Conservation (phyloP, 78 protist genomes). For the Polysphondylium violaceum region DNA sequence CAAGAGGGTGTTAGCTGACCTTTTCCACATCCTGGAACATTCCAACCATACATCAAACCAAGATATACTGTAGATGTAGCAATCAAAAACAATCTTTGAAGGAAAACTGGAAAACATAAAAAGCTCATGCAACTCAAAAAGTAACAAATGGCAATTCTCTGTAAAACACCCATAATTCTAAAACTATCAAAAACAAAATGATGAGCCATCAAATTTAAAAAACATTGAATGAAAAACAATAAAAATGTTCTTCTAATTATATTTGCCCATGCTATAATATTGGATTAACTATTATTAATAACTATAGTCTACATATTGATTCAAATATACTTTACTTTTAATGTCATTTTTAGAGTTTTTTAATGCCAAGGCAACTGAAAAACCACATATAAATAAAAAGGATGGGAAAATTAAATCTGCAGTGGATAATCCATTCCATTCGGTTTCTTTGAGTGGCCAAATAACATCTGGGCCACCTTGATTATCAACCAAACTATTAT, state of each 20-base stretch:
- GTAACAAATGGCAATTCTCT: slow-evolving; percentile 73
- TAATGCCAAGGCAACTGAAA: slow-evolving; percentile 60
- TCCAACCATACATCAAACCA: slow-evolving; percentile 37
- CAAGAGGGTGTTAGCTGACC: slow-evolving; percentile 27
- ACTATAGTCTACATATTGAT: too few species aligned
- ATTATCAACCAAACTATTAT: slow-evolving; percentile 57
- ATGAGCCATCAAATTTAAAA: slow-evolving; percentile 63
- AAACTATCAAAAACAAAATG: slow-evolving; percentile 29
- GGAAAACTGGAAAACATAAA: slow-evolving; percentile 19
- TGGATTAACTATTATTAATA: too few species aligned
- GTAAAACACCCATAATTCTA: slow-evolving; percentile 78
- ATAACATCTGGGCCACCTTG: slow-evolving; percentile 68
- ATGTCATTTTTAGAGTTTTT: slow-evolving; percentile 48
- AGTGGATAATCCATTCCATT: slow-evolving; percentile 62
- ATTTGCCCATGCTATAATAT: slow-evolving; percentile 54
- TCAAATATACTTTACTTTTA: too few species aligned
- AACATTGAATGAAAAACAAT: slow-evolving; percentile 57
- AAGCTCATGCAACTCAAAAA: slow-evolving; percentile 52
- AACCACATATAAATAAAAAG: slow-evolving; percentile 64
- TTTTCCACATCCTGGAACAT: slow-evolving; percentile 67
- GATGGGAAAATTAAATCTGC: slow-evolving; percentile 72
- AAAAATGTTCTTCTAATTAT: slow-evolving; percentile 75
- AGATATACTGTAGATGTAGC: slow-evolving; percentile 17
- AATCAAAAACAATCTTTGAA: slow-evolving; percentile 43
- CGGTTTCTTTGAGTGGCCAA: slow-evolving; percentile 59